Evolutionary conservation across 352 stramenopile species (phyloP).

Genomic region (Phytophthora ramorum): DNA sequence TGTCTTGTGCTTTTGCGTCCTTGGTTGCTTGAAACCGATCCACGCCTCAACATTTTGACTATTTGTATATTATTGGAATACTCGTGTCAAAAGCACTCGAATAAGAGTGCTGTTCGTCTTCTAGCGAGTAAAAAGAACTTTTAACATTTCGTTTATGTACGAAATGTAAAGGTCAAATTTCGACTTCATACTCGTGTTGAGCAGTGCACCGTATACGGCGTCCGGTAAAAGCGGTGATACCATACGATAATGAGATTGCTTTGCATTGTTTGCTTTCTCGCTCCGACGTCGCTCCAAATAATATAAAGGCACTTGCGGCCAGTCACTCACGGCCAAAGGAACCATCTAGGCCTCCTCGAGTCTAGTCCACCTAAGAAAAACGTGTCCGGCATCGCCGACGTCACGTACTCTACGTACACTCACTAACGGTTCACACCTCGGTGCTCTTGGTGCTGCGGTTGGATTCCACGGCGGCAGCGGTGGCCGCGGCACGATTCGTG

Average conservation of each 20-base stretch:
- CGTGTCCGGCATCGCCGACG: slow-evolving; percentile 5
- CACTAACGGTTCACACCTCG: slow-evolving; percentile 38
- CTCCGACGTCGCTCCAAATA: slow-evolving; percentile 30
- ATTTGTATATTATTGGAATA: too few species aligned
- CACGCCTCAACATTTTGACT: too few species aligned
- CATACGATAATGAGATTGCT: not conserved
- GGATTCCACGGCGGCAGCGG: slow-evolving; percentile 15
- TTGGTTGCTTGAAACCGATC: too few species aligned
- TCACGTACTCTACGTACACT: slow-evolving; percentile 38
- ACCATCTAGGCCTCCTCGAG: slow-evolving; percentile 13
- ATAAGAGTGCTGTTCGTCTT: too few species aligned
- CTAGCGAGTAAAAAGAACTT: too few species aligned
- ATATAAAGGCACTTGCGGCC: slow-evolving; percentile 34
- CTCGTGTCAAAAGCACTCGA: too few species aligned
- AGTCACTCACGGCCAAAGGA: slow-evolving; percentile 28
- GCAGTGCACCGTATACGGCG: too few species aligned
- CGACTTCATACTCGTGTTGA: too few species aligned
- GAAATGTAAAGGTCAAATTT: too few species aligned
- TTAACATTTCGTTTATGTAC: too few species aligned
- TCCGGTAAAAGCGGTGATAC: too few species aligned
- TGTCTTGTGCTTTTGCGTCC: too few species aligned
- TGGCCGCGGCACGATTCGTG: slow-evolving; percentile 7
- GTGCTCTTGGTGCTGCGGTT: slow-evolving; percentile 35
- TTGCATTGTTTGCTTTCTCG: slow-evolving; percentile 11
- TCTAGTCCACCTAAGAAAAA: slow-evolving; percentile 13